These are phyloP conservation scores for Paecilomyces sp. DNA, from an alignment of 2,329 filamentous ascomycete genomes.

Conservation along the genomic window DNA sequence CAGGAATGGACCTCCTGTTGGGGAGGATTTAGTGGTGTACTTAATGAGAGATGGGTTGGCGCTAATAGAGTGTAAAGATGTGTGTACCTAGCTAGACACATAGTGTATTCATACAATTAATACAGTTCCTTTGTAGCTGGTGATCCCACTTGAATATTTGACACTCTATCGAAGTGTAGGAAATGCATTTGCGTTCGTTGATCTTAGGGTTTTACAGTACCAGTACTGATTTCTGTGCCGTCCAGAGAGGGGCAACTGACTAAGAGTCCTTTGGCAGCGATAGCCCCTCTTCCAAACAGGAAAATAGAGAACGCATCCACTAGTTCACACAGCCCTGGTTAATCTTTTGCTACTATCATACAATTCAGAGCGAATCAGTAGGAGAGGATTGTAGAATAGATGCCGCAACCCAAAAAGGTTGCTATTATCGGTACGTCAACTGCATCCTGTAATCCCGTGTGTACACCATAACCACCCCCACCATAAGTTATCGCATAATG, in stretches of 20 bases:
- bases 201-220: not conserved
- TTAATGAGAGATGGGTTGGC: no score
- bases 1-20: no score
- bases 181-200: not conserved
- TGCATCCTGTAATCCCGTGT: not conserved
- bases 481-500: no score
- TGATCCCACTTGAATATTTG: no score
- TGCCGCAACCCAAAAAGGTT: slow-evolving; percentile 35
- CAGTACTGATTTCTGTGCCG: not conserved
- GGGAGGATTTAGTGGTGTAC: no score
- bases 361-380: not conserved
- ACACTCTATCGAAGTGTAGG: not conserved
- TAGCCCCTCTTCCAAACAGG: not conserved
- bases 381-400: not conserved
- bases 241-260: not conserved
- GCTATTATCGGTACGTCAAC: slow-evolving; percentile 43
- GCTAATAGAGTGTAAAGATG: no score
- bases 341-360: not conserved
- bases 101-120: no score
- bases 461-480: no score
- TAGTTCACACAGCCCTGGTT: not conserved
- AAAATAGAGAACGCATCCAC: not conserved
- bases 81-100: no score
- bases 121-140: no score
- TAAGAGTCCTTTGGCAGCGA: no score